These are phyloP conservation scores for Penicillium malachiteum DNA, from an alignment of 495 filamentous ascomycete genomes.

Conservation along the genomic window DNA sequence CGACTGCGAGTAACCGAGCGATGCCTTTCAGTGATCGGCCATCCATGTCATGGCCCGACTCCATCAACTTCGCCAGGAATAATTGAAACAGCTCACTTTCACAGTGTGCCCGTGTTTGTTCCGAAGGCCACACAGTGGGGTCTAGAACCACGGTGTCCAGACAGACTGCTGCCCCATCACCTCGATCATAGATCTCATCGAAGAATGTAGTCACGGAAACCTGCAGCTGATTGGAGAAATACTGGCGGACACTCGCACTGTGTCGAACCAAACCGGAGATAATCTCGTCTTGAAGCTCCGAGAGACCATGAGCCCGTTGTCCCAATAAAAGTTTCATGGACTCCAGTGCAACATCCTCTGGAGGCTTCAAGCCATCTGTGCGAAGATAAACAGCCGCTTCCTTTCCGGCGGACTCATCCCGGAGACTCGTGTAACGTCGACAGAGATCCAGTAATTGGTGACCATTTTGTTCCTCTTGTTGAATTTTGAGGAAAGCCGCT, in stretches of 20 bases:
- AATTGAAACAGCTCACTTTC: constrained; percentile 65
- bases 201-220: constrained; percentile 54
- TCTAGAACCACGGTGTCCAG: constrained; percentile 59
- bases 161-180: constrained; percentile 59
- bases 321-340: constrained; percentile 56
- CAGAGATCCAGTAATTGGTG: constrained; percentile 54
- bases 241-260: constrained; percentile 53
- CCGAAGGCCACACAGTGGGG: constrained; percentile 54
- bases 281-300: constrained; percentile 53
- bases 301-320: constrained; percentile 37
- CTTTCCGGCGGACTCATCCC: constrained; percentile 56
- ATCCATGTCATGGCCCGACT: constrained; percentile 58
- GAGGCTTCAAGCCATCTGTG: constrained; percentile 50
- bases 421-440: constrained; percentile 48
- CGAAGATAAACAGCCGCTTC: constrained; percentile 56
- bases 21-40: constrained; percentile 61
- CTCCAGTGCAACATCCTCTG: constrained; percentile 51
- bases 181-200: constrained; percentile 56
- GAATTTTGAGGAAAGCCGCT: constrained; percentile 51
- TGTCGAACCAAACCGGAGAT: constrained; percentile 59
- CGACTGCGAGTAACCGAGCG: constrained; percentile 59
- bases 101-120: constrained; percentile 46
- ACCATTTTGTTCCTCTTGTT: constrained; percentile 48
- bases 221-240: constrained; percentile 50
- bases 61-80: constrained; percentile 63